Evolutionary conservation across 305 asterid genomes (phyloP).

Genomic region (Euphrasia arctica): DNA sequence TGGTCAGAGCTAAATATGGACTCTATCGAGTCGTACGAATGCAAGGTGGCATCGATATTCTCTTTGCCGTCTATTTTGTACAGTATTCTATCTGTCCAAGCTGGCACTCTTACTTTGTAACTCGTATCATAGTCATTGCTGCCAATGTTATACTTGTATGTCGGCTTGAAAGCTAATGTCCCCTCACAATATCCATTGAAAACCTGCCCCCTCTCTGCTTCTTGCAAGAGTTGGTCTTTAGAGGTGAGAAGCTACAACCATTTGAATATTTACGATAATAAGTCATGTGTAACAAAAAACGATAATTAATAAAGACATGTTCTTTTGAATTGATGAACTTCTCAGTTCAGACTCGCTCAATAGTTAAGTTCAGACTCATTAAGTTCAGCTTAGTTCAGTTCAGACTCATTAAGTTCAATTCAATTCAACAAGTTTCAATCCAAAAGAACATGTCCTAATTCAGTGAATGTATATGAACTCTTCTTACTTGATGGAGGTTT

Average conservation of each 20-base stretch:
- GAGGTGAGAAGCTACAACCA: slow-evolving; percentile 33
- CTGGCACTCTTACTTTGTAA: slow-evolving; percentile 69
- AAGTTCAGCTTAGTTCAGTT: too few species aligned
- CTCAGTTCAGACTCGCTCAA: too few species aligned
- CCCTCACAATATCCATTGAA: slow-evolving; percentile 70
- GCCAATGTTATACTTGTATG: slow-evolving; percentile 60
- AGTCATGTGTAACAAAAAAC: too few species aligned
- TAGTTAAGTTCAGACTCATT: too few species aligned
- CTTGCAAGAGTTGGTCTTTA: slow-evolving; percentile 66
- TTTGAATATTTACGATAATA: neutral
- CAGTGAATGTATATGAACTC: too few species aligned
- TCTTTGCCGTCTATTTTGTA: slow-evolving; percentile 49
- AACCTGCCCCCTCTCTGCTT: slow-evolving; percentile 67
- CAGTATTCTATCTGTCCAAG: slow-evolving; percentile 76
- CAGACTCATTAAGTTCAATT: too few species aligned
- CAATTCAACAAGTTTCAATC: too few species aligned
- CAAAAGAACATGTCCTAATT: too few species aligned
- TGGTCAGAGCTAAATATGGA: slow-evolving; percentile 59
- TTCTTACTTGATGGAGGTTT: slow-evolving; percentile 44
- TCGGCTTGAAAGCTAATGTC: slow-evolving; percentile 60
- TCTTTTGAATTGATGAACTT: too few species aligned
- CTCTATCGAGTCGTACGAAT: slow-evolving; percentile 58
- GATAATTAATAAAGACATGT: too few species aligned
- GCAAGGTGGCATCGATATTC: slow-evolving; percentile 41
- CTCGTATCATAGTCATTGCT: slow-evolving; percentile 69